Evolutionary conservation across 306 rosid species (phyloP).

Genomic region (Sindora glabra): DNA sequence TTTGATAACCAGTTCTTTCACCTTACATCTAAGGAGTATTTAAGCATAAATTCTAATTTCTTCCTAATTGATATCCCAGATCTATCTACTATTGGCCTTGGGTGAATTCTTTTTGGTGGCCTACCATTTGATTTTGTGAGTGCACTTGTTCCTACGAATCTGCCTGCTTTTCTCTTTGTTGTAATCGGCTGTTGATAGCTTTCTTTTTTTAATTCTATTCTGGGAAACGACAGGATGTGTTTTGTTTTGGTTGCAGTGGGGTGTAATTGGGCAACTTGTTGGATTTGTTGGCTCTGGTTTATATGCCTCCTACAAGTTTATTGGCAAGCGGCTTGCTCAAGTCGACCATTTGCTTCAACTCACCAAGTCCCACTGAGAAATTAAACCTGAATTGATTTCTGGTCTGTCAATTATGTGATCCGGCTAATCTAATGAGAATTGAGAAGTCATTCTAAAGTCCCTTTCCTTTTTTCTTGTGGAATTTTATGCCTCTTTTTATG

Average conservation of each 20-base stretch:
- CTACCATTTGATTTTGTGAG: conserved; percentile 32
- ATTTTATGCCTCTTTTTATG: no score
- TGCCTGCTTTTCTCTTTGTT: neutral
- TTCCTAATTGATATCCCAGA: no score
- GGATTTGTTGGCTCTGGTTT: conserved; percentile 82
- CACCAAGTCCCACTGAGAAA: neutral
- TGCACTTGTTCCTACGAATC: neutral
- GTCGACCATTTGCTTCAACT: conserved; percentile 5
- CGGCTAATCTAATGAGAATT: neutral
- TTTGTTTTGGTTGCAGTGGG: conserved; percentile 51
- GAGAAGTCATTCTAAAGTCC: no score
- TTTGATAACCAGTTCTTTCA: conserved; percentile 7
- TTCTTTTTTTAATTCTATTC: neutral
- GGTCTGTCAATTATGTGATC: conserved; percentile 10
- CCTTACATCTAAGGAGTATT: neutral
- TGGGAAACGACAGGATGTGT: neutral
- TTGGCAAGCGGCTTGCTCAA: conserved; percentile 49
- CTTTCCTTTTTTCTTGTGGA: no score
- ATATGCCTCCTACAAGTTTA: conserved; percentile 78
- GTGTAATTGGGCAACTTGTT: conserved; percentile 64
- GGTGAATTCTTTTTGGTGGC: no score
- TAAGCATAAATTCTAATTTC: neutral
- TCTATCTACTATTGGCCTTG: no score
- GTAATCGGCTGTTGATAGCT: neutral
- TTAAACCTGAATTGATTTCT: conserved; percentile 6